Conservation (phyloP, 1,139 yeast genomes). For the Magnusiomyces suaveolens region DNA sequence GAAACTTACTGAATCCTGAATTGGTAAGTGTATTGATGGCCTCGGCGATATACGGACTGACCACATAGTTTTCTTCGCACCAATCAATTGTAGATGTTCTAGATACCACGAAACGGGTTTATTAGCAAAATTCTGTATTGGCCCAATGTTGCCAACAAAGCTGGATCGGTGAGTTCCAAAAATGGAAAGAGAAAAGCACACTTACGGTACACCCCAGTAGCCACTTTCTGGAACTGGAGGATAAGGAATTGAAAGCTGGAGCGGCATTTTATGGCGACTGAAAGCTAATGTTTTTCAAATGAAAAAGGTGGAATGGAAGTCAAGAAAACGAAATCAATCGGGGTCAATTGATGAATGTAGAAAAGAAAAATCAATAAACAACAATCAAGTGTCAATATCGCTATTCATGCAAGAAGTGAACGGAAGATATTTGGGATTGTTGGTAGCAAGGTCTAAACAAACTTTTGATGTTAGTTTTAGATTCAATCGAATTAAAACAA, state of each 20-base stretch:
- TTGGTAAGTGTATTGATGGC: constrained; percentile 76
- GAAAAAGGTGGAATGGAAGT: not conserved
- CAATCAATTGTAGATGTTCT: constrained; percentile 71
- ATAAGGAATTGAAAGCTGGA: constrained; percentile 23
- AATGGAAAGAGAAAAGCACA: not conserved
- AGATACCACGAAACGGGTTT: no score
- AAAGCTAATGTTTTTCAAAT: not conserved
- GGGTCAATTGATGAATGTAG: not conserved
- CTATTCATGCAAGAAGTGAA: no score
- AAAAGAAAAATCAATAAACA: no score
- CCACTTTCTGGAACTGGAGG: constrained; percentile 26
- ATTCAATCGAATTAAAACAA: not conserved
- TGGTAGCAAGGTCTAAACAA: no score
- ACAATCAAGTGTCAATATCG: no score
- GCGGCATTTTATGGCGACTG: constrained; percentile 5
- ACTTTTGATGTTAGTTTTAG: no score
- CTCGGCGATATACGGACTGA: constrained; percentile 79
- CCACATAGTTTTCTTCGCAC: constrained; percentile 94
- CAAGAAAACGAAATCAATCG: not conserved
- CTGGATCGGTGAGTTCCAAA: not conserved
- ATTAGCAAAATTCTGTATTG: constrained; percentile 14
- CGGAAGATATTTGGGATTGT: no score
- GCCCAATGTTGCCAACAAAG: not conserved
- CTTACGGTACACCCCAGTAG: constrained; percentile 29
- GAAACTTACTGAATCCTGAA: constrained; percentile 42